Evolutionary conservation across 805 yeast species (phyloP).

Genomic region (Barnettozyma californica): DNA sequence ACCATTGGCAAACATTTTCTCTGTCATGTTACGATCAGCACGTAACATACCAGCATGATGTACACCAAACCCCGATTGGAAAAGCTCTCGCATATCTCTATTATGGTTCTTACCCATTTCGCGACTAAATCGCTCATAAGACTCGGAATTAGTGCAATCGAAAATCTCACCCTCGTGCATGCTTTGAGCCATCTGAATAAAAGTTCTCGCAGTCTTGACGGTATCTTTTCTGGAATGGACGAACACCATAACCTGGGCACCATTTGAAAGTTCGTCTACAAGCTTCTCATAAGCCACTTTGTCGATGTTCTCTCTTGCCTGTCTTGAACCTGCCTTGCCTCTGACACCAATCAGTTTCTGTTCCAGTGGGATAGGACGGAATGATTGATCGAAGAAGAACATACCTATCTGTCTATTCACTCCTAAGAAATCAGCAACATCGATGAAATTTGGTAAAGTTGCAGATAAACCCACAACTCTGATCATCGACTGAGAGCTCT

Average conservation of each 20-base stretch:
- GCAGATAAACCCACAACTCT: slow-evolving; percentile 93
- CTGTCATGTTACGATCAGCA: slow-evolving; percentile 83
- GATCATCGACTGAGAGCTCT: slow-evolving; percentile 88
- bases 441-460: slow-evolving; percentile 84
- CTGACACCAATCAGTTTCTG: slow-evolving; percentile 84
- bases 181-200: slow-evolving; percentile 61
- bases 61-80: slow-evolving; percentile 78
- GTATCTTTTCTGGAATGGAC: slow-evolving; percentile 96
- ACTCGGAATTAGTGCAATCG: slow-evolving; percentile 45
- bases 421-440: slow-evolving; percentile 91
- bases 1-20: slow-evolving; percentile 79
- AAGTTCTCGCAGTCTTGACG: slow-evolving; percentile 69
- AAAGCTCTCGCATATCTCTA: slow-evolving; percentile 76
- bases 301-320: slow-evolving; percentile 67
- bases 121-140: slow-evolving; percentile 42
- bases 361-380: slow-evolving; percentile 89
- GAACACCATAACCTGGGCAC: slow-evolving; percentile 92
- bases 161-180: slow-evolving; percentile 52
- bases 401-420: slow-evolving; percentile 87
- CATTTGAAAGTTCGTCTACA: slow-evolving; percentile 56
- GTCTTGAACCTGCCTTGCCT: slow-evolving; percentile 77
- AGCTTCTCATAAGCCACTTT: slow-evolving; percentile 72
- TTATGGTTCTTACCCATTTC: slow-evolving; percentile 71
- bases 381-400: slow-evolving; percentile 90
- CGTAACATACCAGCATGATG: slow-evolving; percentile 98